Conservation (phyloP, 306 rosid species). For the Inga oerstediana region DNA sequence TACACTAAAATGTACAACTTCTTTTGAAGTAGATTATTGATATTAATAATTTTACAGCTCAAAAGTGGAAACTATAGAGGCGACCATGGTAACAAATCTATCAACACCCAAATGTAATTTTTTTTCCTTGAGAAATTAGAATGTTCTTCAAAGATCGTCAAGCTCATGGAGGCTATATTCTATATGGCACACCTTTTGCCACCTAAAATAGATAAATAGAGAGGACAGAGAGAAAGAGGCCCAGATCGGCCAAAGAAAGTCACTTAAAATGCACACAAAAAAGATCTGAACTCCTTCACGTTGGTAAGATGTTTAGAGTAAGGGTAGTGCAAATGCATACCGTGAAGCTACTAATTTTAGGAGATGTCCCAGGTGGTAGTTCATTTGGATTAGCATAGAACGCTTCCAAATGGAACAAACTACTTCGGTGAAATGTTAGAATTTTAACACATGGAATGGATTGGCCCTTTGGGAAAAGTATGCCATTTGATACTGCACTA, state of each 20-base stretch:
- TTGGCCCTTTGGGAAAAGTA: slow-evolving; percentile 77
- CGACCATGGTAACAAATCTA: not conserved
- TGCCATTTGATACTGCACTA: slow-evolving; percentile 48
- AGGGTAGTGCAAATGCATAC: slow-evolving; percentile 41
- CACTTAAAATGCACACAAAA: not conserved
- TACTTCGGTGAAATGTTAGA: slow-evolving; percentile 55
- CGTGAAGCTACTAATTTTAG: slow-evolving; percentile 66
- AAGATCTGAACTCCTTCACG: slow-evolving; percentile 9
- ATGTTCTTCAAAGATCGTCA: not conserved
- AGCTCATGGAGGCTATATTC: not conserved
- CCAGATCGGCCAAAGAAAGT: not conserved
- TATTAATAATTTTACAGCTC: not conserved
- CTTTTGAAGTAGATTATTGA: not conserved
- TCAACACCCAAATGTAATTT: not conserved
- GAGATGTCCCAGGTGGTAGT: slow-evolving; percentile 59
- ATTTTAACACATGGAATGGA: slow-evolving; percentile 66
- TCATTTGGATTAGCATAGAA: slow-evolving; percentile 65
- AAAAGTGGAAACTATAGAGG: not conserved
- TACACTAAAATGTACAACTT: not conserved
- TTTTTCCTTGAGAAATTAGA: not conserved
- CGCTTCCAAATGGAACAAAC: slow-evolving; percentile 73
- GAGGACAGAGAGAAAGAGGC: slow-evolving; percentile 8
- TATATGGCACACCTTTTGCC: not conserved
- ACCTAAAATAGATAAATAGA: not conserved
- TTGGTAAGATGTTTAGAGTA: slow-evolving; percentile 31